Percentiles rank a stretch among this genome's conserved stretches.
phyloP scores from a whole-genome alignment of 2,329 filamentous ascomycete species.

The Curvularia verruculosa region DNA sequence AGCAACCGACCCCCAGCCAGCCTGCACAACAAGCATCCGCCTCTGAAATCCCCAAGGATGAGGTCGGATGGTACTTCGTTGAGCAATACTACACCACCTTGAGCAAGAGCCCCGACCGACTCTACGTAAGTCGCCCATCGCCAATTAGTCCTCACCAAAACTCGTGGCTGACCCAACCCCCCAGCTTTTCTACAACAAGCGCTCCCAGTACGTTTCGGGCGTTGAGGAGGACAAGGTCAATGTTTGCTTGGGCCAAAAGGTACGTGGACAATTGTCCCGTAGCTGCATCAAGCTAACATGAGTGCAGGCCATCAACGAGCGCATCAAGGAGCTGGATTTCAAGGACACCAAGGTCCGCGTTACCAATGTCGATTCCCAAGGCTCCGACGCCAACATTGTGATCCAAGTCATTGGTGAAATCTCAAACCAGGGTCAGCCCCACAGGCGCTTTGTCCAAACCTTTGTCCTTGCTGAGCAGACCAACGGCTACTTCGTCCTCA shows the following conservation, averaged over 20 bases:
- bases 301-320: constrained; percentile 83
- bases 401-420: constrained; percentile 98
- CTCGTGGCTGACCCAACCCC: constrained; percentile 27
- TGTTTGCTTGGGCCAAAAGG: constrained; percentile 85
- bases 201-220: constrained; percentile 92
- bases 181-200: constrained; percentile 91
- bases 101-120: constrained; percentile 91
- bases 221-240: constrained; percentile 86
- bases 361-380: constrained; percentile 95
- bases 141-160: neutral
- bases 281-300: constrained; percentile 6
- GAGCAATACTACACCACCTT: constrained; percentile 99
- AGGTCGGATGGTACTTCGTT: constrained; percentile 99
- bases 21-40: constrained; percentile 36
- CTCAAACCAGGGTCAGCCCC: constrained; percentile 88
- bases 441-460: constrained; percentile 96
- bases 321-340: constrained; percentile 90
- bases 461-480: constrained; percentile 96
- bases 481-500: constrained; percentile 96
- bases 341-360: constrained; percentile 98
- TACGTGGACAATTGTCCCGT: constrained; percentile 55
- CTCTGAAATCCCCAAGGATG: constrained; percentile 73
- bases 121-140: constrained; percentile 63
- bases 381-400: constrained; percentile 89
- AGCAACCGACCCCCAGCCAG: constrained; percentile 37